Base-by-base conservation (phyloP, 352 stramenopile species). In the Phytophthora sp. region DNA sequence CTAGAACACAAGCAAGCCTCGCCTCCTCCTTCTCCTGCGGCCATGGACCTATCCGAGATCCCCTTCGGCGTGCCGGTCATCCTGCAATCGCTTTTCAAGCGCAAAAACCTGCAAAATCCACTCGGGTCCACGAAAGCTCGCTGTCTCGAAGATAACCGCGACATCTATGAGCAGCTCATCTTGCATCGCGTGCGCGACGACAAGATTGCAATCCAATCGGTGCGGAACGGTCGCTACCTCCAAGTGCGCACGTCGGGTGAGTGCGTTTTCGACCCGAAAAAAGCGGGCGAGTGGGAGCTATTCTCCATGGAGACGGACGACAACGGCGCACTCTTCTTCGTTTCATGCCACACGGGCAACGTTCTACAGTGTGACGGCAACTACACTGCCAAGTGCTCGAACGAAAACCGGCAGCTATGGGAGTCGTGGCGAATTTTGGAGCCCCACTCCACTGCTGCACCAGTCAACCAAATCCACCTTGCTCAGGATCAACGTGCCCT, bases 251-350 rank as follows among this genome's bases (percentile, higher is more conserved):
- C 62, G 17, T 24, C 18, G 42, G 67, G 67, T 0, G 37, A 66
- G 12, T 80, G 72, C 23, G 28, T 71, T 4, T 77, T 80, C 30
- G 68, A 75, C 34, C 34, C 38, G 5, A 76, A 66, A 32, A 20
- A 64, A 13, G 27, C 50, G 59, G 44, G 69, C 12, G 37, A 64
- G n/a, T 74, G 58, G 59, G 64, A 76, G 30, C 52, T 61, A 18
- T 80, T 80, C 48, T 63, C 27, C 20, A 74, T 80, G 43, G 72
- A 80, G 37, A 75, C 62, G 13, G 63, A 72, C 48, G 48, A 37
- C 3, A 21, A 45, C 15, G 61, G 58, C 12, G 39, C 23, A 11
- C 51, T 77, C 6, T 68, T 65, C 52, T 77, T 77, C 38, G 64
- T 77, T n/a, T 80, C 67, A 7, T 61, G 46, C 41, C 50, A 65